Conservation (phyloP, 1,284 basidiomycete genomes). For the Ganoderma meredithae region DNA sequence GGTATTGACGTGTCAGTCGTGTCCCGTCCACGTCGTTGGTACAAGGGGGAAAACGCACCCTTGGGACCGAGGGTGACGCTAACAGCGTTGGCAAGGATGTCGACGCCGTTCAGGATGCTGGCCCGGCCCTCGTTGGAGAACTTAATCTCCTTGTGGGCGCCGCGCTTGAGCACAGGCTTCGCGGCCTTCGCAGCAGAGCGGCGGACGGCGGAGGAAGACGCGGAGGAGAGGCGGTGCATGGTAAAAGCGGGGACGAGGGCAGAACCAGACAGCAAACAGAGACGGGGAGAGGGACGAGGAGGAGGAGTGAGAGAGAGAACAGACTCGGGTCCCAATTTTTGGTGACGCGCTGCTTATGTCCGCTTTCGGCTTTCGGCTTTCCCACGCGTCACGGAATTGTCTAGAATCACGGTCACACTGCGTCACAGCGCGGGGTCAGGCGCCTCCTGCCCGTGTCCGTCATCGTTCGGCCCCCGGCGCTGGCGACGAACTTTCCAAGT, state of each 20-base stretch:
- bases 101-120: slow-evolving; percentile 94
- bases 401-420: slow-evolving; percentile 39
- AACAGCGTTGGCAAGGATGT: slow-evolving; percentile 95
- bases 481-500: no score
- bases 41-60: slow-evolving; percentile 55
- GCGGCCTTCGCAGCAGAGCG: slow-evolving; percentile 53
- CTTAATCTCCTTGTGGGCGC: slow-evolving; percentile 95
- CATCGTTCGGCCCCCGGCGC: not conserved
- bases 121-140: slow-evolving; percentile 97
- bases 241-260: slow-evolving; percentile 16
- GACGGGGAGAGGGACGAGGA: no score
- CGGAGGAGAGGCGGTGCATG: slow-evolving; percentile 48
- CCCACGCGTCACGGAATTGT: slow-evolving; percentile 30
- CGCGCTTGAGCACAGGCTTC: slow-evolving; percentile 64
- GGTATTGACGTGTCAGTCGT: slow-evolving; percentile 35
- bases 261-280: slow-evolving; percentile 9
- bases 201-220: slow-evolving; percentile 55
- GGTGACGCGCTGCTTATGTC: slow-evolving; percentile 29
- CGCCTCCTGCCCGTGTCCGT: not conserved
- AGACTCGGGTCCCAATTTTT: slow-evolving; percentile 17
- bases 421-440: slow-evolving; percentile 1
- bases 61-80: slow-evolving; percentile 97
- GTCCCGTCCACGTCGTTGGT: not conserved
- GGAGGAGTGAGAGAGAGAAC: no score
- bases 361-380: slow-evolving; percentile 14